Percentiles rank a stretch among this genome's conserved stretches.
Evolutionary conservation across 1,284 basidiomycete genomes (phyloP).

Genomic region (Boletus sp.): DNA sequence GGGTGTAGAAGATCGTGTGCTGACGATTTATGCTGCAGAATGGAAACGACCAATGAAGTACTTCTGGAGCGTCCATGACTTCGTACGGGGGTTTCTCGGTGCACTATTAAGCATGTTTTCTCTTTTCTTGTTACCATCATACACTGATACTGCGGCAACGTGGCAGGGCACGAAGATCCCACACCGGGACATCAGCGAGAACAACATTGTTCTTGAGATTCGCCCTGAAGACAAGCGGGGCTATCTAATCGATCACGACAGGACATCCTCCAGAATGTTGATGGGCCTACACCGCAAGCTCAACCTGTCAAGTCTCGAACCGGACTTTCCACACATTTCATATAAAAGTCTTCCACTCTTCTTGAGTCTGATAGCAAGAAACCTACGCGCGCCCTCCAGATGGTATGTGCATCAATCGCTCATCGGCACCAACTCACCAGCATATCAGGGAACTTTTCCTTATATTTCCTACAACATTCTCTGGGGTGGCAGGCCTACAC

Average conservation of each 20-base stretch:
- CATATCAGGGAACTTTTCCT: background rate
- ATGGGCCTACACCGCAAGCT: background rate
- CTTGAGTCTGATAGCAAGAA: too few species aligned
- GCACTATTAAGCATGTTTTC: conserved; percentile 11
- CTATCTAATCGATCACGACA: conserved; percentile 23
- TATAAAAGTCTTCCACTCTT: background rate
- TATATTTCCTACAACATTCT: conserved; percentile 2
- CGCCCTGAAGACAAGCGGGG: conserved; percentile 18
- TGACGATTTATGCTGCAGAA: background rate
- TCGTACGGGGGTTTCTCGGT: conserved; percentile 12
- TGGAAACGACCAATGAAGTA: conserved; percentile 18
- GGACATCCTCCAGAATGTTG: conserved; percentile 7
- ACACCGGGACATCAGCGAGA: conserved; percentile 25
- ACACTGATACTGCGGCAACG: background rate
- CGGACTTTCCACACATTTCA: background rate
- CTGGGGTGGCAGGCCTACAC: background rate
- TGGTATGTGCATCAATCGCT: background rate
- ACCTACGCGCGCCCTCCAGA: background rate
- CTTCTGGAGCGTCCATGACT: conserved; percentile 21
- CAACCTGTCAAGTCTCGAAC: too few species aligned
- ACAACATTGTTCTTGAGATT: conserved; percentile 21
- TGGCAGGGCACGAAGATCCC: conserved; percentile 22
- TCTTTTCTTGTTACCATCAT: background rate
- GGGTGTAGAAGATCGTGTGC: conserved; percentile 3
- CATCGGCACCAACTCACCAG: background rate